These are phyloP conservation scores for Talaromyces amestolkiae DNA, from an alignment of 2,329 filamentous ascomycete genomes.

Conservation along the genomic window DNA sequence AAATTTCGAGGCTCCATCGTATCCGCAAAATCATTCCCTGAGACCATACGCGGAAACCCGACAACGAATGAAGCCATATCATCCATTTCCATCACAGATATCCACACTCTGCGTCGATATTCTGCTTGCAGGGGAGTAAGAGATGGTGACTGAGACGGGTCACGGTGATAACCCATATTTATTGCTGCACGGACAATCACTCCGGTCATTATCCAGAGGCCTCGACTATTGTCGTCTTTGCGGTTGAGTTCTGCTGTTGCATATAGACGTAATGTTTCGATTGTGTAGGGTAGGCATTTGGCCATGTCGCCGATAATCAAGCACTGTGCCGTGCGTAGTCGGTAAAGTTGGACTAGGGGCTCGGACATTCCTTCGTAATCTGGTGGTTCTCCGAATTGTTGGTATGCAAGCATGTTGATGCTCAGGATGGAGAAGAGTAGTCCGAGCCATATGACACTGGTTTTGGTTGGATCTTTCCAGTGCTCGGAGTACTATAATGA, in stretches of 20 bases:
- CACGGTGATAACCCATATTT: slow-evolving; percentile 65
- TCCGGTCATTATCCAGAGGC: slow-evolving; percentile 59
- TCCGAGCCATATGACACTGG: slow-evolving; percentile 60
- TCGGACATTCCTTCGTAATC: slow-evolving; percentile 59
- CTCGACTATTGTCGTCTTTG: slow-evolving; percentile 59
- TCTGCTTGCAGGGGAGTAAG: slow-evolving; percentile 62
- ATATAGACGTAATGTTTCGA: slow-evolving; percentile 62
- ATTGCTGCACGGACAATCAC: slow-evolving; percentile 62
- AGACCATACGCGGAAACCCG: slow-evolving; percentile 65
- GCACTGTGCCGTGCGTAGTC: slow-evolving; percentile 61
- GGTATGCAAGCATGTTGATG: slow-evolving; percentile 60
- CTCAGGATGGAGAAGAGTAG: slow-evolving; percentile 65
- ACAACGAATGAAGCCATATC: slow-evolving; percentile 65
- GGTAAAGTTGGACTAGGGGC: slow-evolving; percentile 44
- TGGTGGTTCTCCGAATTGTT: slow-evolving; percentile 61
- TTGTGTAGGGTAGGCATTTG: slow-evolving; percentile 57
- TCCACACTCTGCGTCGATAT: slow-evolving; percentile 52
- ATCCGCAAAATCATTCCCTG: slow-evolving; percentile 59
- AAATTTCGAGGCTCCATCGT: slow-evolving; percentile 61
- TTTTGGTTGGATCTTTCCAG: slow-evolving; percentile 59
- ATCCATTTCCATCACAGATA: slow-evolving; percentile 57
- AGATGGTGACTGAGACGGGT: slow-evolving; percentile 52
- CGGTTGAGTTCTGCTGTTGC: slow-evolving; percentile 61
- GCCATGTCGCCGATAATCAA: slow-evolving; percentile 62
- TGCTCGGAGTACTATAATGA: slow-evolving; percentile 57